phyloP scores from a whole-genome alignment of 1,284 basidiomycete species.

The Heimioporus retisporus region DNA sequence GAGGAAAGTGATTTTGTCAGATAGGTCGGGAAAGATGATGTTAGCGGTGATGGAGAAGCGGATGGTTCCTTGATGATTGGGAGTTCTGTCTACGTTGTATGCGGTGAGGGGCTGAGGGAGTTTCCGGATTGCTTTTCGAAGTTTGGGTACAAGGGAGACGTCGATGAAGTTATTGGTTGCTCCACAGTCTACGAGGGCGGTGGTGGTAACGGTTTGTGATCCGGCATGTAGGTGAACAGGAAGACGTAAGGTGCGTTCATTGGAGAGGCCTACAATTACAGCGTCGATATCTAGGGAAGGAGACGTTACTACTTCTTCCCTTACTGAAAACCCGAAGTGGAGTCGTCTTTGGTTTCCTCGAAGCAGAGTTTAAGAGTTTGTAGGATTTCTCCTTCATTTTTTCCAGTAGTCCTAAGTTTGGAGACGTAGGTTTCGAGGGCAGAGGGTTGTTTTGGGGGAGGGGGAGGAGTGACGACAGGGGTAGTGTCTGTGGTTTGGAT shows the following conservation, averaged over 20 bases:
- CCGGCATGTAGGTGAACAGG: neutral
- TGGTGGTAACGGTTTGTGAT: neutral
- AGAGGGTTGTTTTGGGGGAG: neutral
- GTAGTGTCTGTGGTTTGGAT: neutral
- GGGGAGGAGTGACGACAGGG: neutral
- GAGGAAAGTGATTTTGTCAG: neutral
- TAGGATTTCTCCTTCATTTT: no score
- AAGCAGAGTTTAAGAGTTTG: no score
- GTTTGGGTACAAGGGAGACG: neutral
- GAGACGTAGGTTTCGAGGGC: no score
- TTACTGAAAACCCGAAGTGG: no score
- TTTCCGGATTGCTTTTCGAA: neutral
- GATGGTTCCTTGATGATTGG: neutral
- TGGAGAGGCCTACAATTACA: no score
- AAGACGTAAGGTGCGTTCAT: no score
- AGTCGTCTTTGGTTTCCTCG: no score
- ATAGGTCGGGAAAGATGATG: neutral
- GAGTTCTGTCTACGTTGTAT: neutral
- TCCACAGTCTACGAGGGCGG: neutral
- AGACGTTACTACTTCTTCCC: no score
- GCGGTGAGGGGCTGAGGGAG: neutral
- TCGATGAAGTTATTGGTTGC: neutral
- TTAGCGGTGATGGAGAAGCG: neutral
- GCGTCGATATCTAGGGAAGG: no score
- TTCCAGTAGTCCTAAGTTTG: no score